Base-by-base conservation (phyloP, 805 yeast species). In the Barnettozyma vustinii region DNA sequence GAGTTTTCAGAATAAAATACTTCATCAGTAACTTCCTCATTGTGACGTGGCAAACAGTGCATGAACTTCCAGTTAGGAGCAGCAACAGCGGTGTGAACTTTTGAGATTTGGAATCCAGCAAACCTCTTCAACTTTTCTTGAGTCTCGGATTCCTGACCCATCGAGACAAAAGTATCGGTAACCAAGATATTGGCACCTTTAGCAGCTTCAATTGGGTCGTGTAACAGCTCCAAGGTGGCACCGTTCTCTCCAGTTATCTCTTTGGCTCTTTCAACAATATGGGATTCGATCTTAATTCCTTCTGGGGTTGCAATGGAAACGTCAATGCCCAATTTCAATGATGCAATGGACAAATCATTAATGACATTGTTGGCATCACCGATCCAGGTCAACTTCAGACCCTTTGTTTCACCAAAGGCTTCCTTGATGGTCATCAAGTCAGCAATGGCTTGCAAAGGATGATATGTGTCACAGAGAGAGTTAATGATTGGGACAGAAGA, bases 41-140 rank as follows among this genome's bases (percentile, higher is more conserved):
- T 77, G 59, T 94, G 96, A 70, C 99, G 84, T 55, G 99, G 99
- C 57, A 94, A 75, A 68, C 99, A 94, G 67, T 94, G 99, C 98
- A 94, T 91, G 70, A 94, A 94, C 65, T 81, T 88, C 87, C 92
- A 92, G 49, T 75, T 75, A 40, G 86, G 84, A 40, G 77, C 78
- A 6, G 87, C 87, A 13, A 70, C 61, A 12, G 60, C 48, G 23
- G 86, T 78, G 71, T 91, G 72, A 30, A 81, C 82, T 16, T 72
- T 65, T 36, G 89, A 82, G 51, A 94, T 84, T 71, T 89, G 97
- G 75, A 83, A 94, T 1, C 96, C 96, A 15, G 72, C 76, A 65
- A 94, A 94, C 68, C 89, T 91, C 60, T 81, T 73, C 57, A 94
- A 72, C 54, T 91, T 87, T 49, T 75, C 72, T 44, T 65, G 73